These are phyloP conservation scores for Colletotrichum cereale DNA, from an alignment of 2,329 filamentous ascomycete genomes.

Conservation along the genomic window DNA sequence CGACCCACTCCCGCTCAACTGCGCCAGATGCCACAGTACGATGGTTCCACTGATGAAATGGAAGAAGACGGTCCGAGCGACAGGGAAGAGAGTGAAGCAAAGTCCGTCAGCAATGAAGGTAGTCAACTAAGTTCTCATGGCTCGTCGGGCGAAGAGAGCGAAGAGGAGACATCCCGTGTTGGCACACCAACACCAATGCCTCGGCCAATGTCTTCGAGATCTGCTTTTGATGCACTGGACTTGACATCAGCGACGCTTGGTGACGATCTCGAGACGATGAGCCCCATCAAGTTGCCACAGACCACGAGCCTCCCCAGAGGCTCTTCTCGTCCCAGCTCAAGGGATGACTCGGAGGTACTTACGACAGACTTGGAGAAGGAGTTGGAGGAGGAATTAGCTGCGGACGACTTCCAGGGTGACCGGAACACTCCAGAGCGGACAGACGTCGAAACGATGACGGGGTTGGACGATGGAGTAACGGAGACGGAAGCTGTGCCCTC, in stretches of 20 bases:
- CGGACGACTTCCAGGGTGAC: not conserved
- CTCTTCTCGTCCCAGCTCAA: slow-evolving; percentile 14
- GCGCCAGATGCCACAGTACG: slow-evolving; percentile 21
- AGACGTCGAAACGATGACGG: not conserved
- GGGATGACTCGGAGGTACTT: slow-evolving; percentile 21
- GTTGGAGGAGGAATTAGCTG: slow-evolving; percentile 27
- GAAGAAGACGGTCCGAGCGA: slow-evolving; percentile 20
- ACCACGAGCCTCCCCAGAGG: not conserved
- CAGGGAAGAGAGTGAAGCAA: slow-evolving; percentile 24
- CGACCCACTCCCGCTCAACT: not conserved
- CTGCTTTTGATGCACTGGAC: not conserved
- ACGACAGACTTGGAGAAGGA: slow-evolving; percentile 32
- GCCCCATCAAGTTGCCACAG: slow-evolving; percentile 32
- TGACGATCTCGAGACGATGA: slow-evolving; percentile 37
- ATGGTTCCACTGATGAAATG: slow-evolving; percentile 32
- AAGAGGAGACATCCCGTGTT: slow-evolving; percentile 20
- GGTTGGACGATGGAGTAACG: not conserved
- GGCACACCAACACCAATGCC: slow-evolving; percentile 31
- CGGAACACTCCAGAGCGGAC: not conserved
- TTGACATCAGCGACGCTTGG: slow-evolving; percentile 18
- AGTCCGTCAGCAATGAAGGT: not conserved
- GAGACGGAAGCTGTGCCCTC: not conserved
- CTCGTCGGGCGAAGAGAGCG: slow-evolving; percentile 6
- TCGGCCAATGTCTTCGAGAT: not conserved
- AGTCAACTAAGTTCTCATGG: not conserved